Evolutionary conservation across 1,284 basidiomycete genomes (phyloP).

Genomic region (Earliella scabrosa): DNA sequence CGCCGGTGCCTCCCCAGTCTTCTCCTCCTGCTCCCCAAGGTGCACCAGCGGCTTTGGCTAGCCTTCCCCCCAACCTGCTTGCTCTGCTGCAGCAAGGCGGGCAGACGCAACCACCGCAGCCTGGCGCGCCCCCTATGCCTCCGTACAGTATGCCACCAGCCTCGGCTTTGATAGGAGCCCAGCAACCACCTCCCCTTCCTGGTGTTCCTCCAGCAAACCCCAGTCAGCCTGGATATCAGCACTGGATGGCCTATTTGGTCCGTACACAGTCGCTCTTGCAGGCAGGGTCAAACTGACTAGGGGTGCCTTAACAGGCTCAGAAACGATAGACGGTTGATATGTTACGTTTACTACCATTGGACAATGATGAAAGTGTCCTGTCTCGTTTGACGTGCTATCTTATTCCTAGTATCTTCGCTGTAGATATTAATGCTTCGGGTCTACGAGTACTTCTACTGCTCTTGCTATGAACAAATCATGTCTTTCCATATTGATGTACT

Average conservation of each 20-base stretch:
- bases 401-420: constrained; percentile 23
- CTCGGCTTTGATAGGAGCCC: constrained; percentile 25
- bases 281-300: no score
- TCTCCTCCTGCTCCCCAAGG: constrained; percentile 13
- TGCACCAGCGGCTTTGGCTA: constrained; percentile 15
- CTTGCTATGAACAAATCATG: background rate
- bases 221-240: constrained; percentile 30
- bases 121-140: constrained; percentile 24
- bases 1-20: constrained; percentile 20
- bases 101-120: constrained; percentile 21
- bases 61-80: constrained; percentile 34
- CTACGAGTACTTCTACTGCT: background rate
- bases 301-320: constrained; percentile 25
- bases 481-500: background rate
- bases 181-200: constrained; percentile 23
- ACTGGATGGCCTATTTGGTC: constrained; percentile 38
- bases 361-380: background rate
- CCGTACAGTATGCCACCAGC: constrained; percentile 34
- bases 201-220: constrained; percentile 27
- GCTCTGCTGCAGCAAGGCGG: constrained; percentile 33
- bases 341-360: background rate
- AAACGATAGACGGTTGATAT: constrained; percentile 25
- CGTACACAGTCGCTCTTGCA: constrained; percentile 2
- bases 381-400: constrained; percentile 9
- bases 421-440: constrained; percentile 1